Base-by-base conservation (phyloP, 2,329 filamentous ascomycete genomes). In the Mollisia scopiformis region DNA sequence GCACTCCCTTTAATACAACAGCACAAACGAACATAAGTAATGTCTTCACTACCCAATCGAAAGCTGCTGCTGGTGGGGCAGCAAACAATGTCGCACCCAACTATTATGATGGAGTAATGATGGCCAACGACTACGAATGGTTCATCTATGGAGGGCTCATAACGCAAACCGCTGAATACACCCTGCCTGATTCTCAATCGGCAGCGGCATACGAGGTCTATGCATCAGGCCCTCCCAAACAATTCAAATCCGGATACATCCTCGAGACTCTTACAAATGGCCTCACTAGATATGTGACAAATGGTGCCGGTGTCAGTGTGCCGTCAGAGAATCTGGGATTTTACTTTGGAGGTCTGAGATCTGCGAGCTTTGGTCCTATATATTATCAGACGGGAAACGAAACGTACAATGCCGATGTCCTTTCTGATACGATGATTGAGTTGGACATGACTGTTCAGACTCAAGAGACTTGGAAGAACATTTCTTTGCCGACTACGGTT, bases 251-350 rank as follows among this genome's bases (percentile, higher is more conserved):
- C 0, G 79, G 80, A 0, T 86, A 84, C 62, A 35, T 75, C 2
- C 66, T 74, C 8, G 70, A 69, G 0, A 67, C 71, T 1, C 76
- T 89, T 1, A 72, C 79, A 2, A 64, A 74, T 3, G 73, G 69
- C 6, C 71, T 89, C 5, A 90, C 83, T 21, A 79, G 84, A 52
- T 90, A 89, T 67, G 68, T 91, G 23, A 84, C 87, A 0, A 86
- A 83, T 64, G 89, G 89, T 19, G 89, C 83, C 1, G 82, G 81
- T 0, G 86, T 81, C 11, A 90, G 79, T 46, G 86, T 84, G 0
- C 88, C 88, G 0, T 90, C 88, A 0, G 89, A 92, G 72, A 88
- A 90, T 64, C 81, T 86, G 66, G 88, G 87, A 0, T 92, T 86
- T 78, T 91, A 91, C 67, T 90, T 92, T 65, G 84, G 86, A 0